Evolutionary conservation across 257 asterid genomes (phyloP), one percentile per base, ranked within the genome.

Genomic region (Solanum paucissectum): DNA sequence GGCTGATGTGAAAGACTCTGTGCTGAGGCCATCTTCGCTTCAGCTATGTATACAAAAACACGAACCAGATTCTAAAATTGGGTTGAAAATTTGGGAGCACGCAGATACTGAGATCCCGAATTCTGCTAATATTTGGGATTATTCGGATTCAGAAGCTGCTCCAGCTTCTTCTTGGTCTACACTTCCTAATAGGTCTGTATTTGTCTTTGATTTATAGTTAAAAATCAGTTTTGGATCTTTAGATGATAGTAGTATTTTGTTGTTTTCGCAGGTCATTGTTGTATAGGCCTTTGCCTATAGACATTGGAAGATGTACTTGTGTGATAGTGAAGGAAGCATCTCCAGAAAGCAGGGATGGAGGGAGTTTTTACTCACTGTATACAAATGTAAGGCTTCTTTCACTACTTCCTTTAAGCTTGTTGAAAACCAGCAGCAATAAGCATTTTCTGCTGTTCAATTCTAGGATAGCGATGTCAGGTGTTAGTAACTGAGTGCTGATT

Each of bases 91-190:
- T 68, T 90, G 93, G 93, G 94, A 88, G 4, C 64, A 79, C 1
- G 34, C 77, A 34, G 96, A 94, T 88, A 89, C 91, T 4, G 98
- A 89, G 2, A 92, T 84, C n/a, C 34, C 93, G 2, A 91, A 89
- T 69, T 92, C 98, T 4, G 93, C 69, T 25, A 91, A 95, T 20
- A 91, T 93, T 32, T 97, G 99, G 99, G 98, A 95, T 73, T 90
- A 93, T 74, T 96, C 99, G 0, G 99, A 97, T 90, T 93, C 99
- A 0, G 99, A 97, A 87, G 90, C 98, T 44, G 98, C 98, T 3
- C 99, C 99, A 0, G 99, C 94, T 85, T 94, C 99, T 5, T 96
- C 99, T 0, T 97, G 99, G 99, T 94, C 99, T 68, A 94, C 94
- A 75, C 86, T 95, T 88, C 98, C 98, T 27, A 95, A 95, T 81